phyloP scores from a whole-genome alignment of 2,329 filamentous ascomycete genomes.

The Epichloe sp. region DNA sequence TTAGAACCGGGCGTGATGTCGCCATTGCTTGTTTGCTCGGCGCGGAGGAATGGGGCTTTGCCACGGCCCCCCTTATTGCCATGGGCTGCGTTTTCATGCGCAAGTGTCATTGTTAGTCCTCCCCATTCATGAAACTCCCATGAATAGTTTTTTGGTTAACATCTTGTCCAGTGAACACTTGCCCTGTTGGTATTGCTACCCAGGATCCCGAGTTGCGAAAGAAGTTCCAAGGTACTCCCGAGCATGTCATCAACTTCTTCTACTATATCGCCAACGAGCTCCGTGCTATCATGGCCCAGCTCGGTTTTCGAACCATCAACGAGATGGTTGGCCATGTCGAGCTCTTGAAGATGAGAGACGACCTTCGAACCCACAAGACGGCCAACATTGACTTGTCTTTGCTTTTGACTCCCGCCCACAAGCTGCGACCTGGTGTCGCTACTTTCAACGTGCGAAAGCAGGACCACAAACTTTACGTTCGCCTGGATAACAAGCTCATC shows the following conservation, averaged over 20 bases:
- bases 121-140: too few relatives aligned
- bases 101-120: slow-evolving; percentile 42
- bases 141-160: neutral
- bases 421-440: slow-evolving; percentile 82
- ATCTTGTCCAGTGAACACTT: slow-evolving; percentile 42
- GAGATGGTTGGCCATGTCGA: slow-evolving; percentile 96
- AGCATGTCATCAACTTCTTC: slow-evolving; percentile 98
- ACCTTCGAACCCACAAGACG: slow-evolving; percentile 78
- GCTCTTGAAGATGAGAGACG: slow-evolving; percentile 72
- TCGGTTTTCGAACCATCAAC: slow-evolving; percentile 90
- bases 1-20: slow-evolving; percentile 84
- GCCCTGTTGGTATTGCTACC: slow-evolving; percentile 88
- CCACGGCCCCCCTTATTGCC: slow-evolving; percentile 89
- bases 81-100: slow-evolving; percentile 97
- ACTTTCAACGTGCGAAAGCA: slow-evolving; percentile 98
- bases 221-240: slow-evolving; percentile 86
- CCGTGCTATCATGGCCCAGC: slow-evolving; percentile 89
- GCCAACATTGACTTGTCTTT: slow-evolving; percentile 86
- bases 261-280: slow-evolving; percentile 96
- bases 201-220: slow-evolving; percentile 88
- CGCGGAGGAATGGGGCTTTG: slow-evolving; percentile 97
- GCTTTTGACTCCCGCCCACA: slow-evolving; percentile 90
- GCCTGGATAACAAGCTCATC: slow-evolving; percentile 93
- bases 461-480: slow-evolving; percentile 84
- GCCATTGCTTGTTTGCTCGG: slow-evolving; percentile 89